Base-by-base conservation (phyloP, 1,284 basidiomycete genomes). In the Cystobasidium pallidum region DNA sequence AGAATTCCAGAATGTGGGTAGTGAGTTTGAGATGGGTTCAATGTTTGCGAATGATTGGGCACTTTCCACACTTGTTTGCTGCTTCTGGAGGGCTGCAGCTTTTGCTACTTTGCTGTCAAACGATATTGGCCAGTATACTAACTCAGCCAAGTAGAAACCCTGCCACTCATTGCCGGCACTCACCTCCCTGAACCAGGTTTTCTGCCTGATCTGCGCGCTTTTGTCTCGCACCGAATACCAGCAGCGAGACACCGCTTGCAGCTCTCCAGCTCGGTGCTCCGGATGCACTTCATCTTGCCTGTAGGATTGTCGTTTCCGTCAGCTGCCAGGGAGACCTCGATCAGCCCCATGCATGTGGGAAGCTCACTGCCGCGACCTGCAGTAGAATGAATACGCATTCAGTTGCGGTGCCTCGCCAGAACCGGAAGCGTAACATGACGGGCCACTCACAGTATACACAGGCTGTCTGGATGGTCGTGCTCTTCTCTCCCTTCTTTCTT, bases 401-500 rank as follows among this genome's bases (percentile, higher is more conserved):
- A 43, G 58, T 32, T 24, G 43, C 26, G 17, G 26, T 7, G 2
- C 4, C 3, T 24, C 3, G 55, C 30, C 55, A 58, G 32, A 3
- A 43, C 8, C 21, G 26, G 36, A 3, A 49, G 45, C 32, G 11
- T 15, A 15, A 2, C 24, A 26, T 10, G 7, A n/a, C 8, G 2
- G 2, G 8, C 17, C n/a, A 28, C 51, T 66, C 36, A 66, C 65
- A 66, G 21, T 66, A 66, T 15, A 55, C 54, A 52, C 65, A 66
- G 21, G 65, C 65, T 54, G 65, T 66, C 51, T 66, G 65, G 10
- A 66, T 66, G 17, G 65, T 66, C 13, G 49, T 57, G 51, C 65
- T 66, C 36, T 66, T 66, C 36, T 66, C 65, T n/a, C 65, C 65
- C 41, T 66, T 66, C 47, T 64, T 64, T 19, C 62, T 30, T 45